These are phyloP conservation scores for Phytophthora europaea DNA, from an alignment of 352 stramenopile species.

Conservation along the genomic window DNA sequence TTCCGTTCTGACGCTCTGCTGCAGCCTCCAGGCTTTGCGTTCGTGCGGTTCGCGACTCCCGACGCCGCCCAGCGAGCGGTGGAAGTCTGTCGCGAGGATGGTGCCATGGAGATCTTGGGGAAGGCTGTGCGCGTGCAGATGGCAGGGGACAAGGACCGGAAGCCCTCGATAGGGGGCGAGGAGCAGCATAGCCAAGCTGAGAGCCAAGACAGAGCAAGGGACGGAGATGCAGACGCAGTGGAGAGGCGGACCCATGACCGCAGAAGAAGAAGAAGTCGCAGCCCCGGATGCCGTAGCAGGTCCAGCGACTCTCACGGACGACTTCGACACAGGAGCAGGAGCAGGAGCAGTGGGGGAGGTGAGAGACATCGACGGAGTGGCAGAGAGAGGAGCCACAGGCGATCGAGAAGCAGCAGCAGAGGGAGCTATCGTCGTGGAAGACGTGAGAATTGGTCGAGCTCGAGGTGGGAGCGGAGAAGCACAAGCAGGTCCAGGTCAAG, in stretches of 20 bases:
- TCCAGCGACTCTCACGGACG: not conserved
- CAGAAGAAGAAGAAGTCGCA: slow-evolving; percentile 7
- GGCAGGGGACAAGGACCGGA: slow-evolving; percentile 53
- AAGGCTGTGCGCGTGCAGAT: slow-evolving; percentile 83
- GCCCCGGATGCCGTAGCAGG: slow-evolving; percentile 1
- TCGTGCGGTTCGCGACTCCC: slow-evolving; percentile 67
- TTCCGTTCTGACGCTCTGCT: slow-evolving; percentile 22
- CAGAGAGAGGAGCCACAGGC: not conserved
- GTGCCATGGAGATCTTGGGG: slow-evolving; percentile 68
- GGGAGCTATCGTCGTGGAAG: not conserved
- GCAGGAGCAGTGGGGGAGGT: not conserved
- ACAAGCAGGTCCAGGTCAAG: slow-evolving; percentile 22
- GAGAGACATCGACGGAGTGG: slow-evolving; percentile 7
- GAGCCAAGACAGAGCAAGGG: not conserved
- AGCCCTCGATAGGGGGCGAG: slow-evolving; percentile 1
- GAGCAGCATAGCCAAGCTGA: slow-evolving; percentile 1
- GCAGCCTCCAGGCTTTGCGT: slow-evolving; percentile 85
- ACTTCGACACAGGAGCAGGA: slow-evolving; percentile 12
- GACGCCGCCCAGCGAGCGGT: slow-evolving; percentile 63
- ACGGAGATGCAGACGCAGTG: not conserved
- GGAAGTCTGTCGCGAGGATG: slow-evolving; percentile 43
- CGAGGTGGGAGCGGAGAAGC: slow-evolving; percentile 22
- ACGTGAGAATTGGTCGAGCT: not conserved
- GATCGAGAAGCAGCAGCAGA: slow-evolving; percentile 18
- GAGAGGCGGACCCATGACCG: not conserved